phyloP scores from a whole-genome alignment of 2,329 filamentous ascomycete species.

The Calonectria pseudoturangicola region DNA sequence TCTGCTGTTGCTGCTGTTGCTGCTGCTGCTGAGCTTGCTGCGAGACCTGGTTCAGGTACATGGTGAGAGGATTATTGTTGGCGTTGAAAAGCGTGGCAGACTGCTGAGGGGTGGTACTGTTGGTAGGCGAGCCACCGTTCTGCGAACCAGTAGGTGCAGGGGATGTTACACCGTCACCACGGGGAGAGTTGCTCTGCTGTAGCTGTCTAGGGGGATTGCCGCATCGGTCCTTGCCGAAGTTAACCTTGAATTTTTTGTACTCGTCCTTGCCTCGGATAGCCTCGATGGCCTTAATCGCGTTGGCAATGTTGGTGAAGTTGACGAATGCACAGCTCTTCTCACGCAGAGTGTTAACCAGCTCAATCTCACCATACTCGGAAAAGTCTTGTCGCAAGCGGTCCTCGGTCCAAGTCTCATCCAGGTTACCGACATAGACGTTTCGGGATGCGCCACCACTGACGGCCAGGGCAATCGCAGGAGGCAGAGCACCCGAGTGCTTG shows the following conservation, averaged over 20 bases:
- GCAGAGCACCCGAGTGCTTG: constrained; percentile 97
- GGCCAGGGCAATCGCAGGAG: constrained; percentile 94
- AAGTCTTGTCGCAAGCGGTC: constrained; percentile 97
- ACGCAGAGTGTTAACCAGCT: constrained; percentile 94
- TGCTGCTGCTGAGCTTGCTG: constrained; percentile 84
- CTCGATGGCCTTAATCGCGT: constrained; percentile 99
- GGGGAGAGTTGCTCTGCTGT: constrained; percentile 81
- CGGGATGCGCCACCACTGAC: constrained; percentile 98
- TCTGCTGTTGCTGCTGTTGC: constrained; percentile 82
- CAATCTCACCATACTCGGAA: constrained; percentile 97
- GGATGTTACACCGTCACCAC: constrained; percentile 75
- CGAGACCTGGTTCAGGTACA: constrained; percentile 92
- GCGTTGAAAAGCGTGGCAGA: constrained; percentile 86
- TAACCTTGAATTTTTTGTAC: constrained; percentile 99
- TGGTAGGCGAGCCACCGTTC: constrained; percentile 74
- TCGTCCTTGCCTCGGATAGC: constrained; percentile 95
- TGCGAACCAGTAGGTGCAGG: constrained; percentile 77
- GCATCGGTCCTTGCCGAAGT: constrained; percentile 99
- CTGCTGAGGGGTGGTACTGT: constrained; percentile 74
- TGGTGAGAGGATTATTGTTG: constrained; percentile 90
- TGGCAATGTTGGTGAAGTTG: constrained; percentile 99
- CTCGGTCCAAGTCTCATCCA: constrained; percentile 98
- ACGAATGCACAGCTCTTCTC: constrained; percentile 99
- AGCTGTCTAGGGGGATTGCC: constrained; percentile 96
- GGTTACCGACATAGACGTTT: constrained; percentile 98